Percentiles rank a stretch among this genome's conserved stretches.
These are phyloP conservation scores for Ambrosiella beaveri DNA, from an alignment of 2,329 filamentous ascomycete genomes.

Conservation along the genomic window DNA sequence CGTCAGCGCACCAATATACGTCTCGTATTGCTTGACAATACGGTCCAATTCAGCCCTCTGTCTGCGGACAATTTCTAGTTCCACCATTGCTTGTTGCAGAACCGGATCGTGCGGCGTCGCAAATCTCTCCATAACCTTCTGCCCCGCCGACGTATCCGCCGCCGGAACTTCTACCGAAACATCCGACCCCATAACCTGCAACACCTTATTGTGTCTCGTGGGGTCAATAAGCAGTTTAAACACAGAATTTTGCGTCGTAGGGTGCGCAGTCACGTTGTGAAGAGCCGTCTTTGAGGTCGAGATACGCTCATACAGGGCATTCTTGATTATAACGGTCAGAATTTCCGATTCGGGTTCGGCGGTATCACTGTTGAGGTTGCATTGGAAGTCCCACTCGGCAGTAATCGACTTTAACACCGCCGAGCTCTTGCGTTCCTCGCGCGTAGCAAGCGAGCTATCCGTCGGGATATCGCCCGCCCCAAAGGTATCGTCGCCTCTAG, in stretches of 20 bases:
- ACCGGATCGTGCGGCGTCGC: slow-evolving; percentile 7
- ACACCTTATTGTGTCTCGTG: slow-evolving; percentile 7
- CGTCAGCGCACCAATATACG: slow-evolving; percentile 10
- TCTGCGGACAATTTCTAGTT: slow-evolving; percentile 9
- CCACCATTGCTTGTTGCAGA: slow-evolving; percentile 10
- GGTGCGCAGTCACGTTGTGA: slow-evolving; percentile 1
- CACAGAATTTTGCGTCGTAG: slow-evolving; percentile 10
- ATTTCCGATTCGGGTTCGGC: slow-evolving; percentile 6
- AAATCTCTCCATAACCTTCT: neutral
- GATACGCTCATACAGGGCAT: slow-evolving; percentile 3
- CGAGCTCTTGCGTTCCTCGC: neutral
- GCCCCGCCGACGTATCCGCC: neutral
- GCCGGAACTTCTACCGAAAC: slow-evolving; percentile 4
- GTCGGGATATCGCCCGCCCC: slow-evolving; percentile 8
- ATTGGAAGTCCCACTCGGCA: slow-evolving; percentile 12
- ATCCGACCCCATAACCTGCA: slow-evolving; percentile 10
- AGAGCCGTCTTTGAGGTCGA: slow-evolving; percentile 7
- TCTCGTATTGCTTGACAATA: slow-evolving; percentile 7
- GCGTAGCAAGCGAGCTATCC: neutral
- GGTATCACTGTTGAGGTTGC: neutral
- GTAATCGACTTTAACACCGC: neutral
- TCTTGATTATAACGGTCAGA: slow-evolving; percentile 10
- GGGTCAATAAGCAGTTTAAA: slow-evolving; percentile 12
- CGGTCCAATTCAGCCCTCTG: slow-evolving; percentile 8
- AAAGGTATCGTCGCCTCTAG: slow-evolving; percentile 3